Conservation (phyloP, 2,329 filamentous ascomycete species). For the Ceratocystis papillata region DNA sequence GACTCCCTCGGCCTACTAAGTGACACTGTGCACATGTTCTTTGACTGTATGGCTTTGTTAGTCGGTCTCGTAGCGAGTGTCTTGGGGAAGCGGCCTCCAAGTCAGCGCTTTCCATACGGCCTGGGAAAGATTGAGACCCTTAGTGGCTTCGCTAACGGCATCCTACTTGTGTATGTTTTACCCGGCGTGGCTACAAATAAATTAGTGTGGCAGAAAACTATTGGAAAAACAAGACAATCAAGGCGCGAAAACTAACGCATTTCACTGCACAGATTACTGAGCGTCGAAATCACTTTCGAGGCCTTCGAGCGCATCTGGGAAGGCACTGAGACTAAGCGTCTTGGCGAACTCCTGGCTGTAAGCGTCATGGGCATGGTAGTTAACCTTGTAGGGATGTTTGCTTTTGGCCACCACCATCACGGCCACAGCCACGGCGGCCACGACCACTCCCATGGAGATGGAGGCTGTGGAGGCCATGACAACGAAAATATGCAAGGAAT, state of each 20-base stretch:
- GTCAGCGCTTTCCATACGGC: constrained; percentile 79
- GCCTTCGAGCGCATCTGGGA: constrained; percentile 79
- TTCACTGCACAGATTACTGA: constrained; percentile 57
- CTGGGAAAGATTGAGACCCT: constrained; percentile 95
- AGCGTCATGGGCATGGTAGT: constrained; percentile 77
- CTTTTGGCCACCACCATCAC: constrained; percentile 62
- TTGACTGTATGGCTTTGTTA: constrained; percentile 85
- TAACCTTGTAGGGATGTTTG: constrained; percentile 83
- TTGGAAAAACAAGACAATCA: neutral
- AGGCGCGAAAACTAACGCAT: neutral
- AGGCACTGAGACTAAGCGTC: constrained; percentile 69
- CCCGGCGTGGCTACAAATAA: too few relatives aligned
- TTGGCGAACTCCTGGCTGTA: constrained; percentile 79
- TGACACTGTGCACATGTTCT: constrained; percentile 99
- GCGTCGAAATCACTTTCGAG: constrained; percentile 91
- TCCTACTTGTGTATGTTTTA: constrained; percentile 68
- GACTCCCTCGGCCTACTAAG: constrained; percentile 91
- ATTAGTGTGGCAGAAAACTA: neutral
- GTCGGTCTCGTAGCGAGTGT: constrained; percentile 87
- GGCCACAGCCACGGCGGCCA: constrained; percentile 35
- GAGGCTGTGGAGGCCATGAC: constrained; percentile 46
- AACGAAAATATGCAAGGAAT: constrained; percentile 99
- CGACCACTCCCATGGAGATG: constrained; percentile 24
- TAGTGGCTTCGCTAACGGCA: constrained; percentile 90
- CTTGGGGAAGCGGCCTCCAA: constrained; percentile 93